Evolutionary conservation across 2,329 filamentous ascomycete genomes (phyloP), one percentile per base, ranked within the genome.

Genomic region (Fusarium brachygibbosum): DNA sequence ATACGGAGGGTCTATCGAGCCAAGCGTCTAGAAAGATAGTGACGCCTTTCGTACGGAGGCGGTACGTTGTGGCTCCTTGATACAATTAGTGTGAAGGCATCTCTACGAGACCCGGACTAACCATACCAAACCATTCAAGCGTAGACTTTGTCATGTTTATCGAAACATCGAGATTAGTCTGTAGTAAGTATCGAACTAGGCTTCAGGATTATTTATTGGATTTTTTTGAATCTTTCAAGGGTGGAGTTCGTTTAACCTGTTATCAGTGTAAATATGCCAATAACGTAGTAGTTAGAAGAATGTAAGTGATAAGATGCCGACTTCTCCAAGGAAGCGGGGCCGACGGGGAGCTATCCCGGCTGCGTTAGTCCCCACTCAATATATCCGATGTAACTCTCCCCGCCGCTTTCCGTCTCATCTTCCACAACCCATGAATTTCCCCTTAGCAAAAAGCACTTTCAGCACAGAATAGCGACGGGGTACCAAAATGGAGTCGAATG

Each of bases 71-170:
- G 9, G 50, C 56, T 1, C 54, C 45, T 57, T 0, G 11, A 6
- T 4, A 16, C 1, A 5, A 1, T 56, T 0, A 55, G 6, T 6
- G 9, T 11, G 3, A 10, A 0, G 11, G 3, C 6, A 6, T 13
- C 0, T 29, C 3, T 13, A 6, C 5, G 10, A 0, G 1, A n/a
- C n/a, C 37, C 0, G 3, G 4, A 14, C 0, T 2, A 16, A 4
- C 2, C 32, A 6, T 7, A 44, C 56, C 38, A 1, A 58, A 45
- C 56, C 56, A 58, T 45, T 56, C 38, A 0, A 58, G 31, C 0
- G 31, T 55, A 0, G 28, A 28, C 7, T 21, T 16, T 41, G 3
- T n/a, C 19, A 32, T 46, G 5, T 51, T 16, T 14, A 48, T 40
- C 3, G n/a, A n/a, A n/a, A n/a, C n/a, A n/a, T n/a, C n/a, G n/a